Base-by-base conservation (phyloP, 1,284 basidiomycete genomes). In the Heterobasidion parviporum region DNA sequence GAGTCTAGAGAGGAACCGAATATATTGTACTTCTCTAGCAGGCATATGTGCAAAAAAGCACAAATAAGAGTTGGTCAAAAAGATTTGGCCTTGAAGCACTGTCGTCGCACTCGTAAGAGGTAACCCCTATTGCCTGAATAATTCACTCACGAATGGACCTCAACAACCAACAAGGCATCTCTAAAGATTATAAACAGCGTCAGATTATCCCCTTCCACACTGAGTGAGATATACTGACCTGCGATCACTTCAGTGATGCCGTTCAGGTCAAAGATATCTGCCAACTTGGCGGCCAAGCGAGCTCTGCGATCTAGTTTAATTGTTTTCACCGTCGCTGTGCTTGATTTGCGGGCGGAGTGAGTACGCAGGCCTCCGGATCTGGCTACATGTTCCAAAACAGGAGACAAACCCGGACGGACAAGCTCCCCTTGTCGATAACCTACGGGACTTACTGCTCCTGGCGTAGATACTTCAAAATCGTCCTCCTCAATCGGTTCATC, bases 1-100 rank as follows among this genome's bases (percentile, higher is more conserved):
- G 20, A 38, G 20, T 35, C 34, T 48, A 34, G 35, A 48, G 15
- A 26, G 16, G 12, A 36, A 33, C 26, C n/a, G 18, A 15, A 54
- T 46, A 51, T 47, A 36, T 63, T 73, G 50, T 60, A 92, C 92
- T 79, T 95, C 92, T 74, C 86, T 78, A 18, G 84, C 78, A 7
- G 92, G 91, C 80, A 99, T 87, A 68, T 96, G 94, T 0, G 96
- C 96, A 68, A 98, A 98, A 75, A 98, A 99, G 73, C 95, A 98
- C 32, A 98, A 71, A 65, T 96, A 91, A 4, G 86, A 83, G 61
- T 89, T 89, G 1, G 96, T 98, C 48, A 98, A 76, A 69, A 96
- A 99, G 81, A 98, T 90, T 68, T 96, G 97, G 15, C 95, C 95
- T 72, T 98, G 94, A 18, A 99, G 78, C 63, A 98, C 90, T 94